A percentile compares a stretch with the other conserved stretches of the same genome.
Evolutionary conservation across 2,329 filamentous ascomycete genomes (phyloP).

Genomic region (Fusarium metavorans): DNA sequence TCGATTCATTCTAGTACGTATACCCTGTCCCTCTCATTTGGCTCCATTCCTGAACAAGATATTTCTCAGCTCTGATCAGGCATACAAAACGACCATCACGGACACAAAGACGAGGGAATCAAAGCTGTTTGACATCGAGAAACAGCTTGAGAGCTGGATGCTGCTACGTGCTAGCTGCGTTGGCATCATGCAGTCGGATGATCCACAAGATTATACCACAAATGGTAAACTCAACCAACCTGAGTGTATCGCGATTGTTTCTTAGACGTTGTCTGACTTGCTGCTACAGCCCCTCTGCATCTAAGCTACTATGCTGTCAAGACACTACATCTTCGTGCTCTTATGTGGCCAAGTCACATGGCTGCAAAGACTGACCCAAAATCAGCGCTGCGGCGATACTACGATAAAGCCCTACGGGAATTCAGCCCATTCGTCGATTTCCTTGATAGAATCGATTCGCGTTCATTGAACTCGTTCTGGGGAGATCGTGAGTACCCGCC

Average conservation of each 20-base stretch:
- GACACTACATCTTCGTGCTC: constrained; percentile 49
- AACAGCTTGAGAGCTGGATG: constrained; percentile 17
- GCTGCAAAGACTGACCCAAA: constrained; percentile 43
- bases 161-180: constrained; percentile 12
- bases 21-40: no score
- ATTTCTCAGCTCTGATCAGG: constrained; percentile 8
- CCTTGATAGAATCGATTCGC: constrained; percentile 29
- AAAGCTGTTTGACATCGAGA: constrained; percentile 9
- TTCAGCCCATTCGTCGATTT: constrained; percentile 46
- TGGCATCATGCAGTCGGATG: constrained; percentile 1
- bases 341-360: constrained; percentile 54
- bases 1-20: constrained; percentile 20
- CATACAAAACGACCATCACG: constrained; percentile 11
- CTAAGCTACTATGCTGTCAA: constrained; percentile 50
- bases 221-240: neutral
- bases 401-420: constrained; percentile 34
- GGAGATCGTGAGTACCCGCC: constrained; percentile 10
- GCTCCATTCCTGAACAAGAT: neutral
- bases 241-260: neutral
- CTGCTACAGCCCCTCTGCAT: constrained; percentile 36
- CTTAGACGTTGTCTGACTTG: neutral
- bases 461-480: constrained; percentile 17
- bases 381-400: constrained; percentile 39
- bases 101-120: constrained; percentile 2
- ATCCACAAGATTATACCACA: constrained; percentile 1